Base-by-base conservation (phyloP, 345 rosid genomes). In the Mercurialis annua region DNA sequence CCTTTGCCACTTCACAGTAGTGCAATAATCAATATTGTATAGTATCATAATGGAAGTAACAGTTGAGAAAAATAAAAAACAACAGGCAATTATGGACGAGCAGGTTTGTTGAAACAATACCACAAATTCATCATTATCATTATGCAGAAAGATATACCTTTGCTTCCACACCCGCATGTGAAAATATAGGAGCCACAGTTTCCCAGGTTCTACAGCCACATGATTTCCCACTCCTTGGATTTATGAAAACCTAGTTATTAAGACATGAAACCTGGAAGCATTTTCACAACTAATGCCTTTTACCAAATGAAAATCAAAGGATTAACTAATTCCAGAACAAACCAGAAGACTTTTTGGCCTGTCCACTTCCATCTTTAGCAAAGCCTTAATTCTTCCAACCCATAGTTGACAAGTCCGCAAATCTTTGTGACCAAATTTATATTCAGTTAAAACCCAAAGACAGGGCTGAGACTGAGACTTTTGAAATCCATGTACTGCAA, bases 261-360 rank as follows among this genome's bases (percentile, higher is more conserved):
- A 59, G 50, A 67, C 74, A 68, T 29, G 26, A 64, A 64, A 38
- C 64, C 58, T 69, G 64, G 70, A 59, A 30, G 29, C 36, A 23
- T 33, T 66, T 77, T 52, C 40, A 62, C 55, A 51, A 56, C 58
- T 36, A 57, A 62, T 26, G 29, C 16, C 54, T 49, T 40, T 65
- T 58, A 44, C 42, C 65, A 62, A 27, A 1, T 16, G 38, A 65
- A 47, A 49, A 36, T 63, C 24, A 48, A 57, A 65, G 6, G 50
- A 7, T 20, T 42, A 67, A 71, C 42, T 69, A 55, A 63, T 49
- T 51, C 62, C 59, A 56, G 67, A 51, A 72, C 77, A 55, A 73
- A 90, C 98, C 87, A 93, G 72, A 69, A 93, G 92, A 73, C 78
- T 86, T 76, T 87, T 87, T 1, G 98, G 98, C 72, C 98, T 86